phyloP scores from a whole-genome alignment of 371 early-diverging fungal species.

The Mortierella sp. region DNA sequence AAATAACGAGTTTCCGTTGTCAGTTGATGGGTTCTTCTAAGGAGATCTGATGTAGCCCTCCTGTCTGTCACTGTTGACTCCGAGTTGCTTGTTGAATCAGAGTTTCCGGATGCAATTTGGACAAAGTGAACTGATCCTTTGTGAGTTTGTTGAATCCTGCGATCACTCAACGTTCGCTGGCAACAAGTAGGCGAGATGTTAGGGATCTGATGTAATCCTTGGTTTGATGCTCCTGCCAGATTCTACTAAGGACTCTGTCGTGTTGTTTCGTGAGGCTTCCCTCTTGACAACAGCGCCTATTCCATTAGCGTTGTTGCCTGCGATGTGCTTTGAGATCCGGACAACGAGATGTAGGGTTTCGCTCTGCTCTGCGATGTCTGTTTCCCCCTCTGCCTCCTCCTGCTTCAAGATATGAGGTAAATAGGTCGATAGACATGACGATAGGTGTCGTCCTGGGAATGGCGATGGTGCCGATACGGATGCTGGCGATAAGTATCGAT shows the following conservation, averaged over 20 bases:
- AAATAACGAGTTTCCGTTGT: conserved; percentile 13
- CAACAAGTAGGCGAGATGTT: background rate
- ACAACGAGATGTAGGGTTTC: conserved; percentile 4
- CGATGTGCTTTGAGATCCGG: background rate
- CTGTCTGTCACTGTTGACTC: background rate
- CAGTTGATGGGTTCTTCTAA: background rate
- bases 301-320: background rate
- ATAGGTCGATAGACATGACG: background rate
- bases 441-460: background rate
- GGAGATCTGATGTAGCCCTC: background rate
- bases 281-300: background rate
- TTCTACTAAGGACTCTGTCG: background rate
- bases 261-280: background rate
- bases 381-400: background rate
- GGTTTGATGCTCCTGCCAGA: too few relatives aligned
- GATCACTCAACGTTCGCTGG: background rate
- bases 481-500: background rate
- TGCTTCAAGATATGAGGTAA: background rate
- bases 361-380: background rate
- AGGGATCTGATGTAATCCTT: background rate
- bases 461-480: background rate
- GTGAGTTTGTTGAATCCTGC: background rate
- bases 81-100: conserved; percentile 8
- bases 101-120: conserved; percentile 15
- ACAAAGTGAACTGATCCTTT: background rate